Conservation (phyloP, 2,329 filamentous ascomycete species). For the Fusarium sp. region DNA sequence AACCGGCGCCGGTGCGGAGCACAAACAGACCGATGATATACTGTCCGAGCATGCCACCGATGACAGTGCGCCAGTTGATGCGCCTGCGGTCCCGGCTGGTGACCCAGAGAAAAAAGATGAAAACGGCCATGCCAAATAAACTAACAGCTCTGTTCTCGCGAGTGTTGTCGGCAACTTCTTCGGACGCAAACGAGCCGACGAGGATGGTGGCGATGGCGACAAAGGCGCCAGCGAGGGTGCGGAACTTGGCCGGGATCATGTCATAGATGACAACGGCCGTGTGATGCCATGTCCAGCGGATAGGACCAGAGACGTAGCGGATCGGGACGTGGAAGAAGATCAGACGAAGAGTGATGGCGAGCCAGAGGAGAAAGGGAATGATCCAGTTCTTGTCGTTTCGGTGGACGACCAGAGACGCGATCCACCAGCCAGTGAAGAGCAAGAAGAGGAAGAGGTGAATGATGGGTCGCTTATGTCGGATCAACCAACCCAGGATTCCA, state of each 20-base stretch:
- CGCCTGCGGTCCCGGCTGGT: constrained; percentile 77
- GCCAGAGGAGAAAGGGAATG: constrained; percentile 84
- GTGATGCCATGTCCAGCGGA: constrained; percentile 75
- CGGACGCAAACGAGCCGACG: constrained; percentile 80
- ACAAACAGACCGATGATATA: constrained; percentile 92
- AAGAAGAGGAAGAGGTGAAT: constrained; percentile 60
- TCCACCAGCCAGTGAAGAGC: constrained; percentile 75
- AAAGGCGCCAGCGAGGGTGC: constrained; percentile 71
- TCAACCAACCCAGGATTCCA: constrained; percentile 51
- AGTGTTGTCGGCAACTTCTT: constrained; percentile 80
- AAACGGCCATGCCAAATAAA: constrained; percentile 80
- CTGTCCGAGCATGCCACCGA: constrained; percentile 88
- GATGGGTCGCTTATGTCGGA: constrained; percentile 58
- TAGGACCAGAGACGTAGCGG: constrained; percentile 72
- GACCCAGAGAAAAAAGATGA: constrained; percentile 73
- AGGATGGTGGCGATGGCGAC: constrained; percentile 78
- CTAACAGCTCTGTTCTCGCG: constrained; percentile 84
- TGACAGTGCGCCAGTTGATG: constrained; percentile 82
- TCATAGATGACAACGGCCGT: constrained; percentile 69
- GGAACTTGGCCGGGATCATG: constrained; percentile 74
- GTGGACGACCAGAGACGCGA: constrained; percentile 79
- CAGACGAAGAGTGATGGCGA: constrained; percentile 78
- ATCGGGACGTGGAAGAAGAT: constrained; percentile 80
- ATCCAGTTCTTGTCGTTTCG: constrained; percentile 82
- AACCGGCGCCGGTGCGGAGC: constrained; percentile 81